phyloP scores from a whole-genome alignment of 2,329 filamentous ascomycete species.

The Rachicladosporium sp. region DNA sequence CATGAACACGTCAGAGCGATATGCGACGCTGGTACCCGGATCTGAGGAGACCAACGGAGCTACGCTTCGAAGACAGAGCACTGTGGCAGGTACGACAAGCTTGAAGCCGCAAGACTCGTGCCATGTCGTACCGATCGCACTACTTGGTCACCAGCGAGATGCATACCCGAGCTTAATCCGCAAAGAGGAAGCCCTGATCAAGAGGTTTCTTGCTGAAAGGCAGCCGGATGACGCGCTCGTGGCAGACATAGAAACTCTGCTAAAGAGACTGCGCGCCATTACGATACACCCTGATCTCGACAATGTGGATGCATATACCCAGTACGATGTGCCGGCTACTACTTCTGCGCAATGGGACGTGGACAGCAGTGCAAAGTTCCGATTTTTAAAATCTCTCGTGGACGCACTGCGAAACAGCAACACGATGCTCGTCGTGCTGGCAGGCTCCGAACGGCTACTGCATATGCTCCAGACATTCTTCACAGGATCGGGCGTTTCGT shows the following conservation, averaged over 20 bases:
- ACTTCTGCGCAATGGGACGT: slow-evolving; percentile 23
- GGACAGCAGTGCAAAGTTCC: slow-evolving; percentile 25
- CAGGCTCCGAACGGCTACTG: slow-evolving; percentile 16
- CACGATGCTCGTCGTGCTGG: slow-evolving; percentile 20
- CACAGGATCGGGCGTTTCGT: slow-evolving; percentile 12
- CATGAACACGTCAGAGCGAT: slow-evolving; percentile 23
- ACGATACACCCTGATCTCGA: slow-evolving; percentile 24
- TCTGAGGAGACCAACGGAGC: slow-evolving; percentile 3
- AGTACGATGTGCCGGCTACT: slow-evolving; percentile 14
- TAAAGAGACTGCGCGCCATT: slow-evolving; percentile 16
- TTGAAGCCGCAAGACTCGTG: slow-evolving; percentile 3
- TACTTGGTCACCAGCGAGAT: slow-evolving; percentile 21
- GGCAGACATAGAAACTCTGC: slow-evolving; percentile 13
- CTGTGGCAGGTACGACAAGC: slow-evolving; percentile 2
- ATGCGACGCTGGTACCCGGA: slow-evolving; percentile 21
- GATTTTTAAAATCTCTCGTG: slow-evolving; percentile 23
- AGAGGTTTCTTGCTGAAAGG: slow-evolving; percentile 13
- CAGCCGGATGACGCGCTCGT: slow-evolving; percentile 8
- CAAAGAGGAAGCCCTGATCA: slow-evolving; percentile 12
- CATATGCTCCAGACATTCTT: slow-evolving; percentile 24
- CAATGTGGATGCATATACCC: slow-evolving; percentile 19
- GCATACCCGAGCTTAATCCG: slow-evolving; percentile 17
- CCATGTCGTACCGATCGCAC: slow-evolving; percentile 18
- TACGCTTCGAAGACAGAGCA: slow-evolving; percentile 3
- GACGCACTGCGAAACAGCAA: slow-evolving; percentile 13